Percentiles rank a stretch among this genome's conserved stretches.
phyloP scores from a whole-genome alignment of 208 protist species.

The Crithidia bombi region DNA sequence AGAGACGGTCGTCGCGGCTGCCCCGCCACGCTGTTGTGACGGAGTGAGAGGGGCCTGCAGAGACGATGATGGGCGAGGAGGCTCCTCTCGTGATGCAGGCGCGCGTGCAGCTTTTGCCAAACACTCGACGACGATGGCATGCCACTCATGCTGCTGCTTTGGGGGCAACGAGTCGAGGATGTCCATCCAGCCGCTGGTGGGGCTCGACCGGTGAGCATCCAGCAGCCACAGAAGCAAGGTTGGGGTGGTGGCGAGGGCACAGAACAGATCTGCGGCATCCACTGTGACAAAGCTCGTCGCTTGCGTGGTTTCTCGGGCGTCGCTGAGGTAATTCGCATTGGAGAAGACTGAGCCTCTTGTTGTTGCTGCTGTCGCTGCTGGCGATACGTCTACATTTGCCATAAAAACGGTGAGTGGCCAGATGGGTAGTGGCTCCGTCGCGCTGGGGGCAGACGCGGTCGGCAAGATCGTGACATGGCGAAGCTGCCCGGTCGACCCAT shows the following conservation, averaged over 20 bases:
- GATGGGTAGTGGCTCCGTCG: background rate
- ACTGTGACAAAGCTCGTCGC: background rate
- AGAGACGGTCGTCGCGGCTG: background rate
- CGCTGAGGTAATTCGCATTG: background rate
- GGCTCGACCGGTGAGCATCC: conserved; percentile 20
- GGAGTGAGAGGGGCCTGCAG: background rate
- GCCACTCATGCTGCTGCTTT: conserved; percentile 21
- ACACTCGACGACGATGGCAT: conserved; percentile 1
- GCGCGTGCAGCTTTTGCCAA: background rate
- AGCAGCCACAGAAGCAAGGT: conserved; percentile 29
- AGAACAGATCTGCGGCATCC: conserved; percentile 26
- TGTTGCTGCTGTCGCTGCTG: no score
- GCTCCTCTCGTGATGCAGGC: background rate
- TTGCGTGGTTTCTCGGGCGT: background rate
- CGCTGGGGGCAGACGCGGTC: background rate
- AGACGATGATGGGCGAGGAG: background rate
- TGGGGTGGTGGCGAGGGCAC: conserved; percentile 5
- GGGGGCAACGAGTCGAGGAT: conserved; percentile 9
- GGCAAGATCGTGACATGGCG: conserved; percentile 5
- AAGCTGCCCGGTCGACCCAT: background rate
- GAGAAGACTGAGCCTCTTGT: background rate
- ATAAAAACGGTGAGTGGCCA: conserved; percentile 8
- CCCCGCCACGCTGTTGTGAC: background rate
- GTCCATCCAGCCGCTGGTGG: conserved; percentile 28
- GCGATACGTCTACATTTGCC: background rate